These are phyloP conservation scores for Thalia dealbata DNA, from an alignment of 176 grass and related monocot species.

Conservation along the genomic window DNA sequence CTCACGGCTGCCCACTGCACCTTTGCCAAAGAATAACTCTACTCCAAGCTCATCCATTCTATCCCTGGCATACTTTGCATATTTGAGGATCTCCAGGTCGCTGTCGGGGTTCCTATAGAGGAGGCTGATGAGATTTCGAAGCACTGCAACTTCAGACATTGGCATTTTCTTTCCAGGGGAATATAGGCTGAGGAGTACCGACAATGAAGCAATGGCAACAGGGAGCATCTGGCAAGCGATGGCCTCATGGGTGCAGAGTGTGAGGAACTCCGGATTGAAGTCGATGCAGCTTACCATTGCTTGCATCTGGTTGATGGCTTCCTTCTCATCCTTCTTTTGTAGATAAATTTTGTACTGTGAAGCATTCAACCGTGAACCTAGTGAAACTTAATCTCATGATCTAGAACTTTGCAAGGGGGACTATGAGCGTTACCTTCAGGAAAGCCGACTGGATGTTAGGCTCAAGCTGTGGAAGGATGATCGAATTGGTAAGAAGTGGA, in stretches of 20 bases:
- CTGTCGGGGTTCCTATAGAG: slow-evolving; percentile 40
- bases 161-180: slow-evolving; percentile 57
- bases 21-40: slow-evolving; percentile 59
- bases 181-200: slow-evolving; percentile 57
- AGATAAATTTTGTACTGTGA: slow-evolving; percentile 77
- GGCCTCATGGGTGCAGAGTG: slow-evolving; percentile 68
- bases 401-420: background rate
- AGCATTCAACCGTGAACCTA: slow-evolving; percentile 28
- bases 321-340: slow-evolving; percentile 53
- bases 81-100: slow-evolving; percentile 74
- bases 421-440: slow-evolving; percentile 51
- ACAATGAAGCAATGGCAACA: slow-evolving; percentile 56
- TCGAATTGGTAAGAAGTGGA: background rate
- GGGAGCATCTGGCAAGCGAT: slow-evolving; percentile 42
- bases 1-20: slow-evolving; percentile 47
- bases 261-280: slow-evolving; percentile 69
- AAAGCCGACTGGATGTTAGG: slow-evolving; percentile 67
- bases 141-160: slow-evolving; percentile 54
- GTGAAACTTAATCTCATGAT: slow-evolving; percentile 18
- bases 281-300: slow-evolving; percentile 61
- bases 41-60: slow-evolving; percentile 51
- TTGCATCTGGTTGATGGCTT: slow-evolving; percentile 66
- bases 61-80: slow-evolving; percentile 45
- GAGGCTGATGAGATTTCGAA: slow-evolving; percentile 70
- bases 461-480: slow-evolving; percentile 50